phyloP scores from a whole-genome alignment of 2,329 filamentous ascomycete genomes.

The Penicillium sclerotiorum region DNA sequence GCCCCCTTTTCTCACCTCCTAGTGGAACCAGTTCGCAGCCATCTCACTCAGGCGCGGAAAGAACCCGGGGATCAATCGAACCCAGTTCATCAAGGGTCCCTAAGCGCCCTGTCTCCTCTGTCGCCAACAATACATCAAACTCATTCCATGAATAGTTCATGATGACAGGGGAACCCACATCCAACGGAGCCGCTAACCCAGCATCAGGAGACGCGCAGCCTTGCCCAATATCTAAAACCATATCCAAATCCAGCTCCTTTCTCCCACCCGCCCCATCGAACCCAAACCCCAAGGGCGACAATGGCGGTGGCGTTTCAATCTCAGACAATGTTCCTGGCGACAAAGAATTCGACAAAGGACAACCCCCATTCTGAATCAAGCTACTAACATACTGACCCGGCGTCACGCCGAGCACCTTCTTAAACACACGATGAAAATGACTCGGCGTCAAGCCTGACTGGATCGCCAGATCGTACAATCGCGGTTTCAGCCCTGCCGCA shows the following conservation, averaged over 20 bases:
- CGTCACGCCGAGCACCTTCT: slow-evolving; percentile 54
- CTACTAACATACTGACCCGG: slow-evolving; percentile 45
- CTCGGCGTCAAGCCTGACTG: slow-evolving; percentile 53
- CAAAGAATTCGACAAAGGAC: slow-evolving; percentile 4
- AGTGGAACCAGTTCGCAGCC: neutral
- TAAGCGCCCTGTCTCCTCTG: slow-evolving; percentile 23
- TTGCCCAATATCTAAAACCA: slow-evolving; percentile 19
- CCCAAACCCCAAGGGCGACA: neutral
- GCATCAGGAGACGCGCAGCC: slow-evolving; percentile 16
- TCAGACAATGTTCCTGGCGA: slow-evolving; percentile 8
- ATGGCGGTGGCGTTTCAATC: slow-evolving; percentile 9
- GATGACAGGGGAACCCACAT: slow-evolving; percentile 3
- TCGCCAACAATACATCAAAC: slow-evolving; percentile 38
- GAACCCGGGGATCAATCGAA: slow-evolving; percentile 21
- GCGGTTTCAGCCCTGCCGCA: slow-evolving; percentile 35
- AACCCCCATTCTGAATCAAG: slow-evolving; percentile 8
- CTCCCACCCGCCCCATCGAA: neutral
- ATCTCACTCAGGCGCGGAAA: slow-evolving; percentile 8
- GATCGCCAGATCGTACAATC: slow-evolving; percentile 50
- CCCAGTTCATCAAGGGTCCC: slow-evolving; percentile 9
- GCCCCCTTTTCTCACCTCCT: neutral
- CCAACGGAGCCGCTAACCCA: slow-evolving; percentile 8
- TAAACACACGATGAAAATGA: slow-evolving; percentile 60
- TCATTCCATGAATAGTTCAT: slow-evolving; percentile 36
- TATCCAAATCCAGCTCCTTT: neutral